Percentiles rank a stretch among this genome's conserved stretches.
Conservation (phyloP, 148 eudicot species). For the Gaultheria prostrata region DNA sequence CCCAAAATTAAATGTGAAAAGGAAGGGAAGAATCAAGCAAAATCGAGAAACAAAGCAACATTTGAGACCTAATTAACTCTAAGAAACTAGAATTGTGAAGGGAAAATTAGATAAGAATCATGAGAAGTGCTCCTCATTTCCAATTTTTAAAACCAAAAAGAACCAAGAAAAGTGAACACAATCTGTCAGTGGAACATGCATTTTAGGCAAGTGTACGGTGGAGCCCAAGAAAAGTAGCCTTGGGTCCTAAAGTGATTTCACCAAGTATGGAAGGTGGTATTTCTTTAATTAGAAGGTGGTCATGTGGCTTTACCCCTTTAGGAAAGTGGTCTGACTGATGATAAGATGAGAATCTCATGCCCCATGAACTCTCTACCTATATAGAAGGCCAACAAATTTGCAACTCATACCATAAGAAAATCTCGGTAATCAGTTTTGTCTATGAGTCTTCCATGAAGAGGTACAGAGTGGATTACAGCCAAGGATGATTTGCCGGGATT, state of each 20-base stretch:
- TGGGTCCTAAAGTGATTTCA: not conserved
- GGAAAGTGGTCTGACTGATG: not conserved
- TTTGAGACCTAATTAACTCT: too few relatives aligned
- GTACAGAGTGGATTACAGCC: conserved; percentile 9
- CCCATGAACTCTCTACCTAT: not conserved
- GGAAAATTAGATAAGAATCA: too few relatives aligned
- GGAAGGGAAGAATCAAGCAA: too few relatives aligned
- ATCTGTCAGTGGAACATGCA: not conserved
- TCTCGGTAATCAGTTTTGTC: not conserved
- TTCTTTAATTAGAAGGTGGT: not conserved
- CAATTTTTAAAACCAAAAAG: not conserved
- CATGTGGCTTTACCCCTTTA: not conserved
- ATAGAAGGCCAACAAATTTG: not conserved
- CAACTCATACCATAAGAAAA: not conserved
- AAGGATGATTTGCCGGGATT: conserved; percentile 16
- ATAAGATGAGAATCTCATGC: not conserved
- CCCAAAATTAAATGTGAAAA: too few relatives aligned
- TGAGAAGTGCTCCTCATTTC: too few relatives aligned
- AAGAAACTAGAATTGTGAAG: too few relatives aligned
- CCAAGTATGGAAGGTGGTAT: not conserved
- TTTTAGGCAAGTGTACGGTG: not conserved
- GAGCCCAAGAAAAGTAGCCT: not conserved
- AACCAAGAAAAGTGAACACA: not conserved
- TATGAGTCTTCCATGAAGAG: conserved; percentile 1
- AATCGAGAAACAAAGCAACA: too few relatives aligned